These are phyloP conservation scores for Adansonia rubrostipa DNA, from an alignment of 441 rosid genomes.

Conservation along the genomic window DNA sequence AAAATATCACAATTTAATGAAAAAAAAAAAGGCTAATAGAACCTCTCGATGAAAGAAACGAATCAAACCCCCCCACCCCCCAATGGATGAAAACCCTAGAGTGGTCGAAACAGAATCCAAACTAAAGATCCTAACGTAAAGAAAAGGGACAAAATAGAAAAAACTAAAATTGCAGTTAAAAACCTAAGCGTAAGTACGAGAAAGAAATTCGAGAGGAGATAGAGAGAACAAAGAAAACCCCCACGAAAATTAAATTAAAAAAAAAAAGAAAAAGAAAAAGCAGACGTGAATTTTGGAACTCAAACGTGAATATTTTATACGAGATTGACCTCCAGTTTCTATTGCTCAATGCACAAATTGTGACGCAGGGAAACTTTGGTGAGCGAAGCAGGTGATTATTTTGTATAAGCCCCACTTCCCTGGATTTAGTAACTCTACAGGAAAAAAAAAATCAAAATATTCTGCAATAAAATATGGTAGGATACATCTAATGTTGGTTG, in stretches of 20 bases:
- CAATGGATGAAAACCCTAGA: slow-evolving; percentile 10
- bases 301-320: neutral
- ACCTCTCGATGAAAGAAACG: neutral
- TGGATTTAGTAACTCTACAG: too few relatives aligned
- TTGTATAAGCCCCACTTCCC: too few relatives aligned
- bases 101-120: neutral
- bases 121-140: neutral
- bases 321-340: neutral
- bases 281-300: neutral
- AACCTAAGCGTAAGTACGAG: slow-evolving; percentile 18
- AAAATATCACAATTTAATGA: neutral
- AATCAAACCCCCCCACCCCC: neutral
- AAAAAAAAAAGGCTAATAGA: neutral
- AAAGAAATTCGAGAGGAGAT: neutral
- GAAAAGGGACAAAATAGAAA: neutral
- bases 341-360: neutral
- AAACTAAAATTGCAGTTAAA: neutral
- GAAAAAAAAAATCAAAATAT: too few relatives aligned
- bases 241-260: neutral
- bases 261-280: neutral
- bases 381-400: neutral
- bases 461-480: too few relatives aligned
- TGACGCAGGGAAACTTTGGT: neutral
- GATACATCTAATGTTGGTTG: too few relatives aligned
- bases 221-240: neutral